These are phyloP conservation scores for Pisolithus albus DNA, from an alignment of 768 basidiomycete genomes.

Conservation along the genomic window DNA sequence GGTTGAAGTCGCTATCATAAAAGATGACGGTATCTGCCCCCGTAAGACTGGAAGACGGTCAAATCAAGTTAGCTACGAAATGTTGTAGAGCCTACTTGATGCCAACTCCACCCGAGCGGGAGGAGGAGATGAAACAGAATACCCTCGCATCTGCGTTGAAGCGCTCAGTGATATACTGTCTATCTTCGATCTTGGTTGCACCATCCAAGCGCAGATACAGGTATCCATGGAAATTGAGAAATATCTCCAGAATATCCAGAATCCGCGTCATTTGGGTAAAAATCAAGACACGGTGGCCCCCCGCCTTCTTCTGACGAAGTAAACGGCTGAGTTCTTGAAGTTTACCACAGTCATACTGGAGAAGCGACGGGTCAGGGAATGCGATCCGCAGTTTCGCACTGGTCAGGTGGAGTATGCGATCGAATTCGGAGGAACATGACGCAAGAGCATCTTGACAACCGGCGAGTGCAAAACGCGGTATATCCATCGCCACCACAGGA, in stretches of 20 bases:
- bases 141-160: slow-evolving; percentile 73
- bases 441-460: slow-evolving; percentile 29
- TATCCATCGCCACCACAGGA: slow-evolving; percentile 64
- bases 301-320: slow-evolving; percentile 76
- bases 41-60: slow-evolving; percentile 46
- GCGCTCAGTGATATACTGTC: slow-evolving; percentile 84
- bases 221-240: slow-evolving; percentile 88
- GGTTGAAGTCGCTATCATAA: slow-evolving; percentile 96
- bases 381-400: slow-evolving; percentile 87
- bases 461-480: slow-evolving; percentile 57
- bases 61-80: slow-evolving; percentile 14
- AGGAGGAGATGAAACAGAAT: slow-evolving; percentile 86
- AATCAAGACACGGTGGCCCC: slow-evolving; percentile 85
- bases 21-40: slow-evolving; percentile 96
- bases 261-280: slow-evolving; percentile 98
- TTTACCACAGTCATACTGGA: slow-evolving; percentile 97
- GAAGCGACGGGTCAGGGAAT: slow-evolving; percentile 81
- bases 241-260: slow-evolving; percentile 89
- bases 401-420: slow-evolving; percentile 60
- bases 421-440: slow-evolving; percentile 44
- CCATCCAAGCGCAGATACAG: slow-evolving; percentile 93
- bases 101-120: slow-evolving; percentile 79
- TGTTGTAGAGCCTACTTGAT: slow-evolving; percentile 66
- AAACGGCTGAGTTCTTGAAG: slow-evolving; percentile 77
- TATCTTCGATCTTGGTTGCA: slow-evolving; percentile 90